phyloP scores from a whole-genome alignment of 768 basidiomycete species.

The Phaffia australis region DNA sequence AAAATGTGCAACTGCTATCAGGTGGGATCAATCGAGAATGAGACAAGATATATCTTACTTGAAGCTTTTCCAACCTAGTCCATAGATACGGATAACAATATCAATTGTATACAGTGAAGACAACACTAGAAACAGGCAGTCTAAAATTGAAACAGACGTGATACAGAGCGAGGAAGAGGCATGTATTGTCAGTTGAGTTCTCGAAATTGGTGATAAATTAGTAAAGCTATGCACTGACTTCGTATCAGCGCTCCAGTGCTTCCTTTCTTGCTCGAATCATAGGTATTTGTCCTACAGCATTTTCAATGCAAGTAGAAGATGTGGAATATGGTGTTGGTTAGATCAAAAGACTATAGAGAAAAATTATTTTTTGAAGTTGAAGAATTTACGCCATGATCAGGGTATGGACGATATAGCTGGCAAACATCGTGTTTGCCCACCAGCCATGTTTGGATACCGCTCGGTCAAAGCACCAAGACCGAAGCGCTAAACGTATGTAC shows the following conservation, averaged over 20 bases:
- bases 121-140: too few relatives aligned
- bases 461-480: conserved; percentile 82
- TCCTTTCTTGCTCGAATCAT: conserved; percentile 13
- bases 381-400: conserved; percentile 53
- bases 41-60: too few relatives aligned
- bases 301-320: not conserved
- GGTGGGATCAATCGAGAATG: too few relatives aligned
- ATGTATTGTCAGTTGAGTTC: not conserved
- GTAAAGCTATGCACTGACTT: not conserved
- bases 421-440: conserved; percentile 74
- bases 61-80: too few relatives aligned
- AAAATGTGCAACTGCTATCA: too few relatives aligned
- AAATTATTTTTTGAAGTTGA: not conserved
- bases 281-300: conserved; percentile 26
- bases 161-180: too few relatives aligned
- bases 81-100: too few relatives aligned
- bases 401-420: conserved; percentile 70
- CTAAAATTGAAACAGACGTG: not conserved
- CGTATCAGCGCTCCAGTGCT: not conserved
- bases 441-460: conserved; percentile 85
- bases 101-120: too few relatives aligned
- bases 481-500: conserved; percentile 40
- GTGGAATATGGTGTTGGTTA: not conserved
- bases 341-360: not conserved
- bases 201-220: not conserved